Conservation (phyloP, 2,329 filamentous ascomycete genomes). For the Colletotrichum cordylinicola region DNA sequence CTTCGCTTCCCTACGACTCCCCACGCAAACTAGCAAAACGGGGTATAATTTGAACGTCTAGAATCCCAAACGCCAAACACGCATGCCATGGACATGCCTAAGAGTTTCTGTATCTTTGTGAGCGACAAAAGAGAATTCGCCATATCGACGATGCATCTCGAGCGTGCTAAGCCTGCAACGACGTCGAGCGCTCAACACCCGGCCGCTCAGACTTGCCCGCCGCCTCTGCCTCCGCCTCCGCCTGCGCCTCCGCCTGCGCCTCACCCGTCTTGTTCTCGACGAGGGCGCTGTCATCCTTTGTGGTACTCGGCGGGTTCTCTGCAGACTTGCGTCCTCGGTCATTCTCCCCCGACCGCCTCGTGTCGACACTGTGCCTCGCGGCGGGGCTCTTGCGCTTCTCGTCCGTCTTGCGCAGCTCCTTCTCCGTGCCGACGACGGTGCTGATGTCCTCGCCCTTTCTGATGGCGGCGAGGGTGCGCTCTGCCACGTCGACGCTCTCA, state of each 20-base stretch:
- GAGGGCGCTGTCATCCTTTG: neutral
- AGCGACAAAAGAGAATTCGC: neutral
- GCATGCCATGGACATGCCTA: neutral
- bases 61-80: neutral
- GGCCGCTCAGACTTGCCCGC: neutral
- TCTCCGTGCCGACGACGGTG: conserved; percentile 30
- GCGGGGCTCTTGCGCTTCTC: conserved; percentile 20
- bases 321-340: neutral
- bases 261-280: conserved; percentile 6
- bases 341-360: neutral
- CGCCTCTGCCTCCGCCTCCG: neutral
- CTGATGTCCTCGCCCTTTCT: conserved; percentile 48
- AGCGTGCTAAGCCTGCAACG: conserved; percentile 4
- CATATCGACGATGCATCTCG: neutral
- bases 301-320: neutral
- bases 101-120: neutral
- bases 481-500: conserved; percentile 53
- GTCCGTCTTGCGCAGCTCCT: conserved; percentile 25
- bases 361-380: conserved; percentile 7
- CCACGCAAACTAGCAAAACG: neutral
- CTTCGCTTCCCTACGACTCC: neutral
- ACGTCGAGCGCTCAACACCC: conserved; percentile 5
- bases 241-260: neutral
- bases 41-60: conserved; percentile 13
- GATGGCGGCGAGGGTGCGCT: conserved; percentile 50